Conservation (phyloP, 345 rosid genomes). For the Aegle marmelos region DNA sequence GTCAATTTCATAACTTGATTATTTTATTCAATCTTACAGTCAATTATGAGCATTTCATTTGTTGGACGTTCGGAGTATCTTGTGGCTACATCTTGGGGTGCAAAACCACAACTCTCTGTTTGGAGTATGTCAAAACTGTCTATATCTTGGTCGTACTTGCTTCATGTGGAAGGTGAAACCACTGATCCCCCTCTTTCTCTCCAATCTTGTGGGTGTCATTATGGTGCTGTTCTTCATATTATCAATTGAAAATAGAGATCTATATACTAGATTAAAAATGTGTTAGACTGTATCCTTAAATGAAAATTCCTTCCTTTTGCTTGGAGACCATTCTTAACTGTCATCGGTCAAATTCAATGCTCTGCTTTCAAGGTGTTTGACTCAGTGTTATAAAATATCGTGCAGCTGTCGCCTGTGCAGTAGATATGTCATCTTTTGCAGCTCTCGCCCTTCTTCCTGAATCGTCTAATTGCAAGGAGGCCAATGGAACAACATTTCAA, state of each 20-base stretch:
- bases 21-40: slow-evolving; percentile 39
- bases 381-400: slow-evolving; percentile 1
- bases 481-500: slow-evolving; percentile 33
- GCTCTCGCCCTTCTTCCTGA: slow-evolving; percentile 66
- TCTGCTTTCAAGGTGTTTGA: neutral
- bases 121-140: slow-evolving; percentile 78
- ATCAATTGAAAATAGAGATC: neutral
- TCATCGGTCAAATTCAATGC: neutral
- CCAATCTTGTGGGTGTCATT: neutral
- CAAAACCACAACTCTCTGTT: slow-evolving; percentile 62
- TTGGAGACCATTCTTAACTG: neutral
- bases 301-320: neutral
- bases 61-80: slow-evolving; percentile 71
- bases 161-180: slow-evolving; percentile 70
- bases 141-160: slow-evolving; percentile 72
- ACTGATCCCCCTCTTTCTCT: neutral
- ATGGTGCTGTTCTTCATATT: neutral
- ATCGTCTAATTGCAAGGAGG: slow-evolving; percentile 24
- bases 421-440: slow-evolving; percentile 57
- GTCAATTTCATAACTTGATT: too few relatives aligned
- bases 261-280: neutral
- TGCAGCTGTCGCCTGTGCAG: slow-evolving; percentile 67
- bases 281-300: neutral
- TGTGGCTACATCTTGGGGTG: slow-evolving; percentile 64
- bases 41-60: slow-evolving; percentile 67